Percentiles rank a stretch among this genome's conserved stretches.
These are phyloP conservation scores for Rickenella mellea DNA, from an alignment of 768 basidiomycete genomes.

Conservation along the genomic window DNA sequence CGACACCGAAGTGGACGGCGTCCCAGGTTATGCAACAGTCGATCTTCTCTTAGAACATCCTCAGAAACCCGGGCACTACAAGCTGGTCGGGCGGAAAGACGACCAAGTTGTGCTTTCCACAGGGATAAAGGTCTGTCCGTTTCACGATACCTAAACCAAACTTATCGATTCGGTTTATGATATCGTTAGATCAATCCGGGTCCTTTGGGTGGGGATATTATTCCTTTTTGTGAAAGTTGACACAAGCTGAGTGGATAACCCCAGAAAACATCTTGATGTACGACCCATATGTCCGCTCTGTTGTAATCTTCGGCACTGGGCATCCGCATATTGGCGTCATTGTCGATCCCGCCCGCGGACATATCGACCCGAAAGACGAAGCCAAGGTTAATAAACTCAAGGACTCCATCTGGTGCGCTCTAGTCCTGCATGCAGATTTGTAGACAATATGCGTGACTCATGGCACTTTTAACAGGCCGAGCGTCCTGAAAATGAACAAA, in stretches of 20 bases:
- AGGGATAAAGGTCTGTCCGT: constrained; percentile 27
- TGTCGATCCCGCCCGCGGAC: constrained; percentile 20
- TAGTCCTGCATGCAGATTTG: not conserved
- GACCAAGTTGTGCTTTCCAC: constrained; percentile 36
- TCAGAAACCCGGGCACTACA: constrained; percentile 27
- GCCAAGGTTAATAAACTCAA: constrained; percentile 11
- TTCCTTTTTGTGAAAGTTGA: not conserved
- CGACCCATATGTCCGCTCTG: constrained; percentile 18
- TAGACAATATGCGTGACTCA: not conserved
- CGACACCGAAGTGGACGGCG: constrained; percentile 27
- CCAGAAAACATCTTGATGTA: constrained; percentile 25
- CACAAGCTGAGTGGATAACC: not conserved
- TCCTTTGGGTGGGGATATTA: constrained; percentile 14
- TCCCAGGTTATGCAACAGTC: constrained; percentile 29
- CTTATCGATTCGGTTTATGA: not conserved
- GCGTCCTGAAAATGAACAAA: constrained; percentile 28
- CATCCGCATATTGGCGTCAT: constrained; percentile 27
- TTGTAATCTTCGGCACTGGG: constrained; percentile 30
- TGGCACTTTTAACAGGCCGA: constrained; percentile 21
- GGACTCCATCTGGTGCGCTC: constrained; percentile 14
- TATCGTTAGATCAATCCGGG: constrained; percentile 23
- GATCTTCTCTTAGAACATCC: constrained; percentile 38
- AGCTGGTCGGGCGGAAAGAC: constrained; percentile 27
- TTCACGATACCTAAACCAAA: not conserved
- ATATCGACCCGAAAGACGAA: constrained; percentile 17